A percentile compares a stretch with the other conserved stretches of the same genome.
phyloP scores from a whole-genome alignment of 352 stramenopile species.

The Peronospora farinosa region DNA sequence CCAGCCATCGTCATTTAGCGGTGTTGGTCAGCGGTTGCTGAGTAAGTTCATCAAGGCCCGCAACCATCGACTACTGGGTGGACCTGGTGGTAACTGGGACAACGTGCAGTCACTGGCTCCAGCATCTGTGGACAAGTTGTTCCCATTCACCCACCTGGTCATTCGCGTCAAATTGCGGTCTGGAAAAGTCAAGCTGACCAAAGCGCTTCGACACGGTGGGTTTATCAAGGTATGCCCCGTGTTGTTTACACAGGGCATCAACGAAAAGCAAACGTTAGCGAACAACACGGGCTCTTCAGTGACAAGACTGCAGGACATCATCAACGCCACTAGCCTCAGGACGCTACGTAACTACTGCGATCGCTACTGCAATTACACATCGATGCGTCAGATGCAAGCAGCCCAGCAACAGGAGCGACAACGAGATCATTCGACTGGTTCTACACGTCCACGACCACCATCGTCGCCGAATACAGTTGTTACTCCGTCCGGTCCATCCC shows the following conservation, averaged over 20 bases:
- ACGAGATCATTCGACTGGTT: constrained; percentile 11
- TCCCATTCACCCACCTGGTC: constrained; percentile 64
- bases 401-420: constrained; percentile 23
- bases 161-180: constrained; percentile 77
- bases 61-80: constrained; percentile 52
- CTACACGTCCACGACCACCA: constrained; percentile 2
- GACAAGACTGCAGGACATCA: constrained; percentile 73
- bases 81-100: constrained; percentile 20
- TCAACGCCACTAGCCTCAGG: constrained; percentile 74
- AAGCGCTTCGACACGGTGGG: constrained; percentile 47
- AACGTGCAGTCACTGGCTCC: constrained; percentile 38
- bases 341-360: constrained; percentile 64
- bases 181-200: constrained; percentile 63
- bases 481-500: constrained; percentile 20
- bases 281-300: constrained; percentile 83
- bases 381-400: constrained; percentile 35
- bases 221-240: constrained; percentile 65
- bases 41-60: constrained; percentile 68
- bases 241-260: constrained; percentile 88
- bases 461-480: constrained; percentile 1
- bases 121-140: constrained; percentile 46
- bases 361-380: constrained; percentile 67
- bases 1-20: constrained; percentile 57
- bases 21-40: constrained; percentile 57
- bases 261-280: constrained; percentile 89